These are phyloP conservation scores for Jatropha podagrica DNA, from an alignment of 441 rosid genomes.

Conservation along the genomic window DNA sequence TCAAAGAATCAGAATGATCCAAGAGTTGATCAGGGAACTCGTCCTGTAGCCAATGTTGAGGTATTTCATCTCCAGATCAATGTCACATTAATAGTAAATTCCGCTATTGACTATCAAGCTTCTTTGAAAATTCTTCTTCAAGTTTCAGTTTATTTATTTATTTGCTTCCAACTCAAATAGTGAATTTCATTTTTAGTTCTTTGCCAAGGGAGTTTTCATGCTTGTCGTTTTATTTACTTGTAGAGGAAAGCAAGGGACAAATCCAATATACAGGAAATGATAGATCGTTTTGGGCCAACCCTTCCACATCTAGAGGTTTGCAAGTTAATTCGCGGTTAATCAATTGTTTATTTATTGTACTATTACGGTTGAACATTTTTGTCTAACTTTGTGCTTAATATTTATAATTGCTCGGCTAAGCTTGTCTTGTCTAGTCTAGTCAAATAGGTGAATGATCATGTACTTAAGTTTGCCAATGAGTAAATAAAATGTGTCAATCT, in stretches of 20 bases:
- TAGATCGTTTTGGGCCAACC: slow-evolving; percentile 45
- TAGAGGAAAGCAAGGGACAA: slow-evolving; percentile 41
- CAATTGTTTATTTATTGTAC: not conserved
- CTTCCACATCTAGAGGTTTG: slow-evolving; percentile 53
- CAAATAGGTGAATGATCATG: not conserved
- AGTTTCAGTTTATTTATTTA: not conserved
- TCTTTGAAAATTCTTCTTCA: not conserved
- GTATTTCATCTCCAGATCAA: not conserved
- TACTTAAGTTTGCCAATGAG: not conserved
- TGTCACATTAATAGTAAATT: not conserved
- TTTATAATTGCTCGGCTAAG: not conserved
- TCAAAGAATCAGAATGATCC: slow-evolving; percentile 2
- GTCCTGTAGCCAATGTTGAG: not conserved
- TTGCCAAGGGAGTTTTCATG: not conserved
- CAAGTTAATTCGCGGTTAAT: slow-evolving; percentile 13
- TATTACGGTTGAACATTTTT: not conserved
- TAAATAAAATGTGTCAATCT: not conserved
- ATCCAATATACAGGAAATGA: slow-evolving; percentile 40
- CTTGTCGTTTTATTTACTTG: slow-evolving; percentile 14
- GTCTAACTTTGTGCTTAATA: not conserved
- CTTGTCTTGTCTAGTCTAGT: not conserved
- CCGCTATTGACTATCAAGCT: not conserved
- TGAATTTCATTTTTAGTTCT: not conserved
- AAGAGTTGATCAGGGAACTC: not conserved
- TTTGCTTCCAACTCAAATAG: not conserved